Base-by-base conservation (phyloP, 495 filamentous ascomycete species). In the Penicillium lagena region DNA sequence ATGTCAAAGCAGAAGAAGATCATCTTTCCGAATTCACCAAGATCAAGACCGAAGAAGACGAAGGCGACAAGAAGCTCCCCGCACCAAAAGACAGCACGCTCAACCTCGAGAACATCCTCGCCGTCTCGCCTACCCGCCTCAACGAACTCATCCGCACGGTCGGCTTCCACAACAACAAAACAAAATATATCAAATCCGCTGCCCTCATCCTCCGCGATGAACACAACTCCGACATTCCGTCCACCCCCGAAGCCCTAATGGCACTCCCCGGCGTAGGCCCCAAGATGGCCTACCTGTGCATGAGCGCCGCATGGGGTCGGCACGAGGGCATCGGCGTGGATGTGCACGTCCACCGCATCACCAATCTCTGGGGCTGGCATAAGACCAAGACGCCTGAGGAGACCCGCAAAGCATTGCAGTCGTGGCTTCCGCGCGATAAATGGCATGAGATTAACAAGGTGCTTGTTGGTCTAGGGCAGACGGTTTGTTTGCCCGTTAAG, bases 131-230 rank as follows among this genome's bases (percentile, higher is more conserved):
- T 4, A 71, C 67, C 14, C 63, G 66, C 8, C 75, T 98, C 39
- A 90, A 96, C 60, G 70, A 82, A 47, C 57, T 97, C 47, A 97
- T 98, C 47, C 70, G 73, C 49, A 80, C 81, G 40, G 85, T 96
- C 33, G 93, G 94, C 27, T 97, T 97, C 59, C 91, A 96, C 66
- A 95, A 96, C 56, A 94, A 89, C 66, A 96, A 96, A 66, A 94
- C 94, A 29, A 83, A 76, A 39, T 93, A 93, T 66, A 86, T 98
- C 59, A 89, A 95, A 58, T 69, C 80, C 14, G 68, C 85, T 0
- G 91, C 90, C 7, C 55, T 71, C 7, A 83, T 96, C 34, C 72
- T 96, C 2, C 71, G 77, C 9, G 85, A 94, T 44, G 45, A 80
- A 17, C 84, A 77, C 55, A 58, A 60, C 37, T 78, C 79, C 29